Evolutionary conservation across 2,329 filamentous ascomycete species (phyloP).

Genomic region (Ophiocordyceps robertsii): DNA sequence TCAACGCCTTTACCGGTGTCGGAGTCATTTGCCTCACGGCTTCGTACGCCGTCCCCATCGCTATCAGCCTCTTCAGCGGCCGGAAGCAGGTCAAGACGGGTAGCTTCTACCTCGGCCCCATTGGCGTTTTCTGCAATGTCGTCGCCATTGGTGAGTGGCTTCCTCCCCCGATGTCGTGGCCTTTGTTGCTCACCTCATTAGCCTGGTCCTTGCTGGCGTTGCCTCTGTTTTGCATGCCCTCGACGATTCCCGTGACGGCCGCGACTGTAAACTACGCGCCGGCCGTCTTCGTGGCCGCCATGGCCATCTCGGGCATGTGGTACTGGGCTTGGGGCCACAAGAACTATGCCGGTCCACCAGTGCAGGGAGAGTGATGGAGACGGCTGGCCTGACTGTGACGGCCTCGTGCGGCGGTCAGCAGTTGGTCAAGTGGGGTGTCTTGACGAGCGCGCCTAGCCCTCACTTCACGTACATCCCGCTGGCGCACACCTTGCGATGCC

Average conservation of each 20-base stretch:
- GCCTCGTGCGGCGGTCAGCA: not conserved
- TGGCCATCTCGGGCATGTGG: slow-evolving; percentile 40
- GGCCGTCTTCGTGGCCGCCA: slow-evolving; percentile 48
- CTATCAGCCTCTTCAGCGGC: slow-evolving; percentile 54
- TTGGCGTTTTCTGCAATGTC: slow-evolving; percentile 57
- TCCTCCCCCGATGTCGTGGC: not conserved
- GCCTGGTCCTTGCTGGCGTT: not conserved
- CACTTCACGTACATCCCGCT: too few relatives aligned
- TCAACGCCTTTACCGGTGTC: slow-evolving; percentile 68
- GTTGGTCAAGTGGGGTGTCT: not conserved
- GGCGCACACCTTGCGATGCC: too few relatives aligned
- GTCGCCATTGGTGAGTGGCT: slow-evolving; percentile 36
- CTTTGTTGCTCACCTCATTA: not conserved
- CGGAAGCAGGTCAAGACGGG: slow-evolving; percentile 52
- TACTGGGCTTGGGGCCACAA: slow-evolving; percentile 50
- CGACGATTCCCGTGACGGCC: slow-evolving; percentile 41
- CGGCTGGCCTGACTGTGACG: not conserved
- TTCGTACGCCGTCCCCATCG: slow-evolving; percentile 63
- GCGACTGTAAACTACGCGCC: slow-evolving; percentile 54
- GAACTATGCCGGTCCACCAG: slow-evolving; percentile 46
- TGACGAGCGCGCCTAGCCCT: too few relatives aligned
- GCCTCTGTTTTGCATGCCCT: slow-evolving; percentile 64
- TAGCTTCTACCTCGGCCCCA: slow-evolving; percentile 52
- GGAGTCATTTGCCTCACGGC: slow-evolving; percentile 67
- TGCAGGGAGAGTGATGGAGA: slow-evolving; percentile 5